phyloP scores from a whole-genome alignment of 257 asterid genomes.

The Osmanthus fragrans region DNA sequence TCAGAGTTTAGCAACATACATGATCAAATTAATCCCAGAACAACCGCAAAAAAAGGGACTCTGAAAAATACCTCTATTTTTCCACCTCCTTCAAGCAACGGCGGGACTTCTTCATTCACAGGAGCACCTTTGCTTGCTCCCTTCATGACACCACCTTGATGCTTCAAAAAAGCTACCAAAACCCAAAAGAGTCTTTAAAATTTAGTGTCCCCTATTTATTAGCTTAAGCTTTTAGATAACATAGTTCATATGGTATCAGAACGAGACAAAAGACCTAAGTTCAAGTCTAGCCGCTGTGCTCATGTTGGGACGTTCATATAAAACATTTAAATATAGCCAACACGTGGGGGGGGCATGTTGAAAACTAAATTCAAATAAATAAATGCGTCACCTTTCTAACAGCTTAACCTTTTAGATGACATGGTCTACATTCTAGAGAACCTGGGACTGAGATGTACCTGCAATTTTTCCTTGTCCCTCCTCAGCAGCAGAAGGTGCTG shows the following conservation, averaged over 20 bases:
- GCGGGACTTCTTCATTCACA: slow-evolving; percentile 82
- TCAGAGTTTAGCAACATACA: slow-evolving; percentile 8
- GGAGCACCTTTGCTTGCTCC: slow-evolving; percentile 81
- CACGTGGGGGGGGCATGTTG: neutral
- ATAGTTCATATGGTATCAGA: neutral
- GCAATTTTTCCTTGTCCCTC: slow-evolving; percentile 99
- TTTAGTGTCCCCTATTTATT: neutral
- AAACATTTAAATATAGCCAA: neutral
- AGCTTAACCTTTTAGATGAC: neutral
- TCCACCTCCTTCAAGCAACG: slow-evolving; percentile 91
- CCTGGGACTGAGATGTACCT: slow-evolving; percentile 48
- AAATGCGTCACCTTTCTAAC: neutral
- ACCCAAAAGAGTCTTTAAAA: slow-evolving; percentile 20
- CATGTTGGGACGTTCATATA: neutral
- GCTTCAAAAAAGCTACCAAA: slow-evolving; percentile 83
- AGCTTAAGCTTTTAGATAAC: neutral
- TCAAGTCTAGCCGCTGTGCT: neutral
- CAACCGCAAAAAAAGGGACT: slow-evolving; percentile 19
- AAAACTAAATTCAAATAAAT: neutral
- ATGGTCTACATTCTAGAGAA: neutral
- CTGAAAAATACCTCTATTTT: slow-evolving; percentile 68
- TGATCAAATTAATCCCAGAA: slow-evolving; percentile 4
- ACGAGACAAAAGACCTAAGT: neutral
- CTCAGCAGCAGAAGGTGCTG: slow-evolving; percentile 88
- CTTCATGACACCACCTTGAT: slow-evolving; percentile 88